Base-by-base conservation (phyloP, 257 asterid genomes). In the Solanum sitiens region DNA sequence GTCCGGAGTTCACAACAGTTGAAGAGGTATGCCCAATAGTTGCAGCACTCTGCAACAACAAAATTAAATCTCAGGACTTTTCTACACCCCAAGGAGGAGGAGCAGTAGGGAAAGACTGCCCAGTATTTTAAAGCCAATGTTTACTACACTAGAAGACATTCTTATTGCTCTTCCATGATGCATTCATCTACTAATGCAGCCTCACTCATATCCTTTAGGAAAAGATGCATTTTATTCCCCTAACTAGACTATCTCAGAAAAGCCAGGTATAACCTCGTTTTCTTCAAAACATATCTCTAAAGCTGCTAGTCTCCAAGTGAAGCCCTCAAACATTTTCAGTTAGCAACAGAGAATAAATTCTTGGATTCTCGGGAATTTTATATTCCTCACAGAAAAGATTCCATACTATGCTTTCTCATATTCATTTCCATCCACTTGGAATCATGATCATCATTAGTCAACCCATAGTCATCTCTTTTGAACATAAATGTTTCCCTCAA, bases 11-110 rank as follows among this genome's bases (percentile, higher is more conserved):
- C 61, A 39, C 44, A n/a, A 83, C 84, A 44, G 86, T 76, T 30
- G 92, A 86, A 87, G 88, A 56, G 86, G 45, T 82, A 83, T 72
- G 74, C n/a, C 90, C 92, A 74, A 89, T 59, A 72, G 27, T 84
- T 88, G 87, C 87, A 33, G 89, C 89, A 23, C 87, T 50, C 93
- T 92, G 91, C 87, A 87, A 86, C 15, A 77, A 86, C 20, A 79
- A 71, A 39, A 11, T 71, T 39, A 32, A 73, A 72, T 84, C 32
- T 18, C 59, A 59, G 35, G 47, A 39, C 44, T 27, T 39, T 6
- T 53, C 40, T 70, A 9, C 82, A 83, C 61, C 32, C 68, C 33
- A 37, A 20, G 83, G 30, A 74, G n/a, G 76, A 25, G 33, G 16
- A 11, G n/a, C 63, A 68, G 59, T 18, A 7, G 25, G 80, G 30